Conservation (phyloP, 108 stramenopile species). For the Pseudonitzschia delicatissima region DNA sequence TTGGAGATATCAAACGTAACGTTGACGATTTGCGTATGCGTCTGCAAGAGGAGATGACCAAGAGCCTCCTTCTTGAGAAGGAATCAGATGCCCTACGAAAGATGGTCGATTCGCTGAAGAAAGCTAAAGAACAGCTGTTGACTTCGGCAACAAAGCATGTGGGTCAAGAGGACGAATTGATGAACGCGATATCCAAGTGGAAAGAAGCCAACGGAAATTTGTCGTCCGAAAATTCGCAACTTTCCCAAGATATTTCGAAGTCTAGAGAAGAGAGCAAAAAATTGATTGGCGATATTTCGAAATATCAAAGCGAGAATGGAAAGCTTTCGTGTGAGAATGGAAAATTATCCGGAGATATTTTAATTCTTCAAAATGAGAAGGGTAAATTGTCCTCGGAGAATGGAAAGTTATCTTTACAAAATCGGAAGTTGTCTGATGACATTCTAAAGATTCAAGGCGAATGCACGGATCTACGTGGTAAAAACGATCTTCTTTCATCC, state of each 20-base stretch:
- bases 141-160: constrained; percentile 8
- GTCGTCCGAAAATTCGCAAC: neutral
- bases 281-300: neutral
- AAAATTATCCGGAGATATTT: neutral
- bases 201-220: constrained; percentile 10
- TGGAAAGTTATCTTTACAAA: neutral
- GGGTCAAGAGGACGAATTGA: constrained; percentile 22
- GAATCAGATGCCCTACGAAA: constrained; percentile 38
- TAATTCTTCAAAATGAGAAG: neutral
- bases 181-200: constrained; percentile 20
- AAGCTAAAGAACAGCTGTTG: constrained; percentile 10
- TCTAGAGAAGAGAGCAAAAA: neutral
- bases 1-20: constrained; percentile 25
- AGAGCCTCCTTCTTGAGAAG: constrained; percentile 61
- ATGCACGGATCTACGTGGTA: constrained; percentile 19
- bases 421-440: constrained; percentile 9
- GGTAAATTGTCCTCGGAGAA: neutral
- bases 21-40: constrained; percentile 58
- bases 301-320: too few relatives aligned
- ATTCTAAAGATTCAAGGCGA: constrained; percentile 20
- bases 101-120: constrained; percentile 15
- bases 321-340: neutral
- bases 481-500: constrained; percentile 12
- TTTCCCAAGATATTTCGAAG: neutral
- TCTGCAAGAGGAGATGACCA: constrained; percentile 58